These are phyloP conservation scores for Neurospora sp. DNA, from an alignment of 495 filamentous ascomycete genomes.

Conservation along the genomic window DNA sequence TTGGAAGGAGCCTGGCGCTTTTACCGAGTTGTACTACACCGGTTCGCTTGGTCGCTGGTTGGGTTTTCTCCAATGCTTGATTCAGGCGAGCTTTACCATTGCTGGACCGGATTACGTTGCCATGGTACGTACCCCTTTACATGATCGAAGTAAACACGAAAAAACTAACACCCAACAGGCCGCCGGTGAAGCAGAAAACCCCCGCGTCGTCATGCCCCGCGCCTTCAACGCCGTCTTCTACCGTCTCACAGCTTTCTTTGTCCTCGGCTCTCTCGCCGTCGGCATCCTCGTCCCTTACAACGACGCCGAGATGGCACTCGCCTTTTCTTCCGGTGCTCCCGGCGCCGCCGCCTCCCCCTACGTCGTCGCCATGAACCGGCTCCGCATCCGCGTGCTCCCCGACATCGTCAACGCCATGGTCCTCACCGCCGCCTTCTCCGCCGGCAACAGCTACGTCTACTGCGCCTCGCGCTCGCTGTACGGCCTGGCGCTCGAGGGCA, in stretches of 20 bases:
- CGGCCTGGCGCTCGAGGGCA: conserved; percentile 58
- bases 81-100: conserved; percentile 70
- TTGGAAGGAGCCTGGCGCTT: conserved; percentile 65
- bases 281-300: conserved; percentile 58
- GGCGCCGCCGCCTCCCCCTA: conserved; percentile 70
- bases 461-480: conserved; percentile 68
- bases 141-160: neutral
- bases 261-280: conserved; percentile 59
- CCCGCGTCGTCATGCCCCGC: conserved; percentile 52
- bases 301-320: conserved; percentile 39
- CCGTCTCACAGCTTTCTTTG: conserved; percentile 64
- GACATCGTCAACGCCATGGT: conserved; percentile 74
- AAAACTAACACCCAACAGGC: conserved; percentile 10
- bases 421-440: conserved; percentile 66
- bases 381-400: conserved; percentile 57
- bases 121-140: conserved; percentile 34
- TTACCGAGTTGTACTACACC: conserved; percentile 47
- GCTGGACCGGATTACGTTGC: conserved; percentile 73
- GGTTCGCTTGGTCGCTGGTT: conserved; percentile 58
- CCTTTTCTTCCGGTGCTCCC: conserved; percentile 39
- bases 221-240: conserved; percentile 73
- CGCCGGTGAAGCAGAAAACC: conserved; percentile 65
- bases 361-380: conserved; percentile 76
- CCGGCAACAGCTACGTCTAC: conserved; percentile 79
- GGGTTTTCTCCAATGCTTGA: conserved; percentile 61